Base-by-base conservation (phyloP, 1,139 yeast genomes). In the Candida dubliniensis region DNA sequence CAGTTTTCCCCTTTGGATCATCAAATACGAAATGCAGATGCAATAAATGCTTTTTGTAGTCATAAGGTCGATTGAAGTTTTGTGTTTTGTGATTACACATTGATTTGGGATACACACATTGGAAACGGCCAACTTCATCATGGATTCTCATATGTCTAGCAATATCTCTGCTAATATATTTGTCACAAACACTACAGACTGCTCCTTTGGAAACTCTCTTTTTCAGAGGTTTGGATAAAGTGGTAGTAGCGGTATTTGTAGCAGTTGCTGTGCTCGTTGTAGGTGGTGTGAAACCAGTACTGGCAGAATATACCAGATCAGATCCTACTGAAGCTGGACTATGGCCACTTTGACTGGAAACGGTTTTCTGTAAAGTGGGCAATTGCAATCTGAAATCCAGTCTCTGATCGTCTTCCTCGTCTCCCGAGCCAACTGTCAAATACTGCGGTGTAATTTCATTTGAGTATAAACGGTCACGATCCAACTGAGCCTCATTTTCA, bases 61-160 rank as follows among this genome's bases (percentile, higher is more conserved):
- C 79, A 51, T 74, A 74, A 2, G 79, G 79, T 36, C 79, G 61
- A 53, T 74, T 74, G 49, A 74, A 74, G 47, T 73, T 63, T 38
- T 73, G 71, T 0, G 77, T 71, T 49, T 71, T 69, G 52, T 74
- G 79, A 48, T 61, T 69, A 55, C 79, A 74, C 64, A 61, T 63
- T 14, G 54, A 57, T 40, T 64, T 64, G 1, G 78, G 77, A 48
- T 67, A 74, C 24, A 72, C 73, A 52, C 79, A 74, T 53, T 68
- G 71, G 48, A 74, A 74, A 14, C 79, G 52, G 2, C 78, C 77
- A n/a, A 69, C 58, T 44, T 71, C 76, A 50, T 74, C 72, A 54
- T 74, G 79, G 38, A 70, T 74, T 41, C 79, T 60, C 64, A 73
- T 63, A 52, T 74, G 79, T 38, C 79, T 56, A 3, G 74, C 71